Conservation (phyloP, 208 protist species). For the Trypanosoma theileri region DNA sequence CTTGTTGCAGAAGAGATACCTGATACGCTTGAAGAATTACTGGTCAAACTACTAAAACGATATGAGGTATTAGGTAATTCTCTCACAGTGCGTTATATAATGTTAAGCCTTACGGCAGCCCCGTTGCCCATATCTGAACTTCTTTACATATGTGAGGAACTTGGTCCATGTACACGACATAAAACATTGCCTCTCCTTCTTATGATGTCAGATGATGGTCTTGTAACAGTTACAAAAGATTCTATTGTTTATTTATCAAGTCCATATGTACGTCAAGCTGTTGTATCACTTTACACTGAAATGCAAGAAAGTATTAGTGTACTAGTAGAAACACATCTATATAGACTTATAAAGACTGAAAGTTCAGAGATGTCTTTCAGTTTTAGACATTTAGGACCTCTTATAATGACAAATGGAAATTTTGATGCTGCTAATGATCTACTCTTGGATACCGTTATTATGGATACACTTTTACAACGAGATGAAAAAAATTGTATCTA, state of each 20-base stretch:
- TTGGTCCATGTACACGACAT: constrained; percentile 60
- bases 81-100: constrained; percentile 55
- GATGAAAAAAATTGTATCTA: constrained; percentile 36
- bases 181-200: constrained; percentile 65
- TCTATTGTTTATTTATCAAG: constrained; percentile 52
- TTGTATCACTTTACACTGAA: constrained; percentile 44
- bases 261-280: constrained; percentile 37
- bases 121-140: constrained; percentile 72
- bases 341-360: constrained; percentile 66
- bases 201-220: constrained; percentile 57
- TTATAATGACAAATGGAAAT: constrained; percentile 78
- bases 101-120: constrained; percentile 46
- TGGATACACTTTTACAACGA: constrained; percentile 55
- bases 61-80: constrained; percentile 42
- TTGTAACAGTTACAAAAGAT: constrained; percentile 50
- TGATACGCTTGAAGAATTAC: constrained; percentile 44
- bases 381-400: constrained; percentile 54
- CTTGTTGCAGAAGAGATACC: constrained; percentile 53
- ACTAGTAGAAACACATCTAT: constrained; percentile 75
- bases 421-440: constrained; percentile 46
- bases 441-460: constrained; percentile 46
- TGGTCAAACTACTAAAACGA: constrained; percentile 43
- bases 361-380: constrained; percentile 63
- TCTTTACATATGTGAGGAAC: constrained; percentile 74
- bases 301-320: constrained; percentile 60